A percentile compares a stretch with the other conserved stretches of the same genome.
Conservation (phyloP, 805 yeast species). For the Spathaspora passalidarum region DNA sequence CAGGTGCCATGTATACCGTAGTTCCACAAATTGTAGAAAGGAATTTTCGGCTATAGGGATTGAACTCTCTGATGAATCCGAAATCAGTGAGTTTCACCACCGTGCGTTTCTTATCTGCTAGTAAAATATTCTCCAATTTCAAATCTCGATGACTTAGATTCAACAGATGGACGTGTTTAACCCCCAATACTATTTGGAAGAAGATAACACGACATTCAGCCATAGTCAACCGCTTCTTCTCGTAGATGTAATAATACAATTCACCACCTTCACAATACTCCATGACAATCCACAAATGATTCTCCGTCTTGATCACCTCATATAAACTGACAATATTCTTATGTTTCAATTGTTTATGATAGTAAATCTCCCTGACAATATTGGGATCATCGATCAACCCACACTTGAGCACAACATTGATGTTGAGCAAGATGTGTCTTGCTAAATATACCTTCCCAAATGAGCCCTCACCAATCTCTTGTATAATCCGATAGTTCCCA, state of each 20-base stretch:
- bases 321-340: slow-evolving; percentile 81
- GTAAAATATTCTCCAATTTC: slow-evolving; percentile 73
- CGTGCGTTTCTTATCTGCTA: slow-evolving; percentile 49
- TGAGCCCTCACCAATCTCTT: slow-evolving; percentile 86
- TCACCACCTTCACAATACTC: slow-evolving; percentile 88
- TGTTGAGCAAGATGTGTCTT: slow-evolving; percentile 65
- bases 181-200: slow-evolving; percentile 63
- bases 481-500: slow-evolving; percentile 74
- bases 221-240: slow-evolving; percentile 46
- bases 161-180: slow-evolving; percentile 70
- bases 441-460: slow-evolving; percentile 93
- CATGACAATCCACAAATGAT: slow-evolving; percentile 77
- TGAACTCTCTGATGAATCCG: slow-evolving; percentile 84
- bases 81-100: slow-evolving; percentile 83
- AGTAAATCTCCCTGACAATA: slow-evolving; percentile 85
- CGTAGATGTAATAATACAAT: slow-evolving; percentile 62
- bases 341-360: slow-evolving; percentile 79
- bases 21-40: slow-evolving; percentile 92
- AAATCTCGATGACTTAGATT: slow-evolving; percentile 84
- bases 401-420: slow-evolving; percentile 79
- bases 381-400: slow-evolving; percentile 78
- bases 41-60: slow-evolving; percentile 42
- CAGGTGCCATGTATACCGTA: slow-evolving; percentile 96
- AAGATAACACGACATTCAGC: slow-evolving; percentile 54
- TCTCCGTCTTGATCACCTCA: slow-evolving; percentile 81